These are phyloP conservation scores for Houttuynia cordata DNA, from an alignment of 164 flowering plant genomes.

Conservation along the genomic window DNA sequence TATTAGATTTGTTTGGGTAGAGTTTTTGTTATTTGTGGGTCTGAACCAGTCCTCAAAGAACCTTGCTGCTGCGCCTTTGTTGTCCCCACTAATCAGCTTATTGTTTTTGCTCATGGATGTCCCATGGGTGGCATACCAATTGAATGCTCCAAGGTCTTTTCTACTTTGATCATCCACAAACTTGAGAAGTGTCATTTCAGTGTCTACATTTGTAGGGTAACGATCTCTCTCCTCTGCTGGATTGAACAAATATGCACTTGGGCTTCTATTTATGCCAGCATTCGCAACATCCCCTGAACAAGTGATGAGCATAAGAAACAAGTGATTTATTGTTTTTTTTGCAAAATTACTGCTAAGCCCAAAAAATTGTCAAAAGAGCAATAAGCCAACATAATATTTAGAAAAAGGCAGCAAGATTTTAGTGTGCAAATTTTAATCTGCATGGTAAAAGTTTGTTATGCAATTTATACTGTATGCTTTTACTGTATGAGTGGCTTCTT, in stretches of 20 bases:
- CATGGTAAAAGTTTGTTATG: no score
- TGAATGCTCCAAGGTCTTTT: constrained; percentile 41
- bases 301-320: background rate
- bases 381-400: no score
- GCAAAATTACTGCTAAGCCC: no score
- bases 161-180: constrained; percentile 32
- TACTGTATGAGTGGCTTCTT: no score
- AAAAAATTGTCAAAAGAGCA: no score
- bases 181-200: constrained; percentile 51
- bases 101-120: constrained; percentile 56
- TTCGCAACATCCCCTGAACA: constrained; percentile 39
- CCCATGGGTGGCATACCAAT: constrained; percentile 62
- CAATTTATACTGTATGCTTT: no score
- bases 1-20: background rate
- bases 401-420: no score
- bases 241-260: constrained; percentile 51
- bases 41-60: constrained; percentile 56
- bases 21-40: background rate
- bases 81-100: constrained; percentile 58
- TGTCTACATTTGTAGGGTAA: constrained; percentile 35
- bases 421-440: no score
- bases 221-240: constrained; percentile 42
- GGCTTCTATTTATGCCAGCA: constrained; percentile 62
- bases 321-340: no score
- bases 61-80: constrained; percentile 64